Conservation (phyloP, 2,329 filamentous ascomycete species). For the Aureobasidium sp. region DNA sequence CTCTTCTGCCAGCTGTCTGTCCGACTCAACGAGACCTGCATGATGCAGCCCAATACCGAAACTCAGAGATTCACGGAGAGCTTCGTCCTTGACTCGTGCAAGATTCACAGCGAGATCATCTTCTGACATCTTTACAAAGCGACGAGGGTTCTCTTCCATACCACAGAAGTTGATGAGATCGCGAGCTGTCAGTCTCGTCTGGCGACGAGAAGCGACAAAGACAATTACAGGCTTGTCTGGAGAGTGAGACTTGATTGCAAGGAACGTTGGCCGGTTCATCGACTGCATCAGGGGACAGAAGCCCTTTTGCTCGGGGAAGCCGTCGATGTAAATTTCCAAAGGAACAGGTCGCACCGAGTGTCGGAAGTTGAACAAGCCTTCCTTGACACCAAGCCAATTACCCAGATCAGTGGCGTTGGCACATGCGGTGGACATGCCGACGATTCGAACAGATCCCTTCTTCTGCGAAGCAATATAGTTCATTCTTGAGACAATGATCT, state of each 20-base stretch:
- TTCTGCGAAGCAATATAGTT: conserved; percentile 97
- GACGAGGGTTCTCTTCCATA: conserved; percentile 94
- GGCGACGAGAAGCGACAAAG: conserved; percentile 89
- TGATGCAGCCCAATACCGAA: conserved; percentile 98
- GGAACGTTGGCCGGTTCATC: conserved; percentile 95
- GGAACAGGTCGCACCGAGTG: conserved; percentile 96
- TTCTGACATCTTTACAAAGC: conserved; percentile 90
- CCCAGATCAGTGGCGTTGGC: conserved; percentile 90
- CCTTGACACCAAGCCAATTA: conserved; percentile 96
- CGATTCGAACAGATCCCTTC: conserved; percentile 76
- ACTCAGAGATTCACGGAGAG: conserved; percentile 84
- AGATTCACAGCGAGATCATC: conserved; percentile 87
- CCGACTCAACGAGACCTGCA: conserved; percentile 90
- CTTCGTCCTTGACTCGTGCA: conserved; percentile 85
- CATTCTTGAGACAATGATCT: conserved; percentile 92
- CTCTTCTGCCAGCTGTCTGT: conserved; percentile 86
- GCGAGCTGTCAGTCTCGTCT: conserved; percentile 90
- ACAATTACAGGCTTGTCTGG: conserved; percentile 97
- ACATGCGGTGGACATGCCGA: conserved; percentile 99
- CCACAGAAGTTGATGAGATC: conserved; percentile 96
- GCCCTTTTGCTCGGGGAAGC: conserved; percentile 87
- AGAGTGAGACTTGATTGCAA: conserved; percentile 94
- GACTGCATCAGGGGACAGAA: conserved; percentile 98
- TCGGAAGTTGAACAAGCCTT: conserved; percentile 91
- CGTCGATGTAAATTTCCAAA: conserved; percentile 93